Evolutionary conservation across 495 filamentous ascomycete genomes (phyloP).

Genomic region (Chaetomium fimeti): DNA sequence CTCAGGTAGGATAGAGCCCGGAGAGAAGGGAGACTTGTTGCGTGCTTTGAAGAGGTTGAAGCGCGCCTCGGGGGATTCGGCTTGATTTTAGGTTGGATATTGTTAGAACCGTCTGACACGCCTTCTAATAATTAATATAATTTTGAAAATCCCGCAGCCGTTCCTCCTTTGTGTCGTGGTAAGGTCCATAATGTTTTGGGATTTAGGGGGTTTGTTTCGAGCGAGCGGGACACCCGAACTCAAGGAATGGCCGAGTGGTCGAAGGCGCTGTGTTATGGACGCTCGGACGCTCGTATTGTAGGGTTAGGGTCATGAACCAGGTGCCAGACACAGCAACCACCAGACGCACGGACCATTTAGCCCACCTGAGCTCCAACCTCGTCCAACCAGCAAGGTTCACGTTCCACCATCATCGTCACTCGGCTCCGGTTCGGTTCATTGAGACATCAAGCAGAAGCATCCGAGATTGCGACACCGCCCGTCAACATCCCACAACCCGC

Average conservation of each 20-base stretch:
- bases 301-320: constrained; percentile 14
- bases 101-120: background rate
- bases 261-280: no score
- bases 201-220: background rate
- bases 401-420: constrained; percentile 17
- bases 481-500: background rate
- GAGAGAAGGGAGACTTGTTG: constrained; percentile 11
- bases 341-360: background rate
- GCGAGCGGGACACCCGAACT: no score
- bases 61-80: background rate
- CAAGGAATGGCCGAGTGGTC: no score
- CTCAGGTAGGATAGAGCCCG: background rate
- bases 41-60: constrained; percentile 21
- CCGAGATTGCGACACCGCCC: background rate
- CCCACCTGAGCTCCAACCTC: background rate
- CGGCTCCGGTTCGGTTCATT: background rate
- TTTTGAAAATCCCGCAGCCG: no score
- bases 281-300: no score
- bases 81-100: background rate
- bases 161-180: no score
- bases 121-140: no score
- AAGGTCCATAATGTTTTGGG: no score
- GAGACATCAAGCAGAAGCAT: background rate
- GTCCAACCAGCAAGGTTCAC: constrained; percentile 20
- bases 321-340: no score